Evolutionary conservation across 306 rosid species (phyloP).

Genomic region (Fragaria vesca): DNA sequence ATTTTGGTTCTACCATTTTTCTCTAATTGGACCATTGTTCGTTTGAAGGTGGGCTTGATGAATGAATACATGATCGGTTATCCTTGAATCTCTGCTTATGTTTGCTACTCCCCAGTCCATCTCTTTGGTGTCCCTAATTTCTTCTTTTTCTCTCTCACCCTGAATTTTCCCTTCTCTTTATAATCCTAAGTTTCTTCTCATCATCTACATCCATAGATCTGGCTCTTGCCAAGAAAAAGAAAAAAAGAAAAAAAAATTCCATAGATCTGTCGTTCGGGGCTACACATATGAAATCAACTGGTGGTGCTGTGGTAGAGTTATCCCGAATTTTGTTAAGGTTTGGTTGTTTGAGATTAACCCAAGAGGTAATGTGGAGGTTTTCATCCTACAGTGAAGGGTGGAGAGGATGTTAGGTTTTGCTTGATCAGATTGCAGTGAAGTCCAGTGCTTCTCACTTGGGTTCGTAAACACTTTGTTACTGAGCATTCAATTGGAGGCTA

Average conservation of each 20-base stretch:
- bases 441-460: not conserved
- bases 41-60: too few species aligned
- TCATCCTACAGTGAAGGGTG: not conserved
- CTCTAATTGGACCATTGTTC: not conserved
- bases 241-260: too few species aligned
- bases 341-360: not conserved
- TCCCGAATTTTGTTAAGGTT: not conserved
- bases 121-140: too few species aligned
- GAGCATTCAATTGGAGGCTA: not conserved
- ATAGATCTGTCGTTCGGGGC: not conserved
- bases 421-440: not conserved
- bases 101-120: too few species aligned
- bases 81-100: too few species aligned
- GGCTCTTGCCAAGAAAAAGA: too few species aligned
- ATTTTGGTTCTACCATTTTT: not conserved
- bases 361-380: not conserved
- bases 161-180: not conserved
- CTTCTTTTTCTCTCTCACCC: too few species aligned
- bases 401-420: not conserved
- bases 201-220: not conserved
- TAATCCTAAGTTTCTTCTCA: not conserved
- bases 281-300: not conserved
- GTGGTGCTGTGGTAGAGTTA: not conserved
- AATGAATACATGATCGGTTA: too few species aligned
- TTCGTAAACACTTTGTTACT: not conserved